Evolutionary conservation across 2,329 filamentous ascomycete species (phyloP).

Genomic region (Venturia nashicola): DNA sequence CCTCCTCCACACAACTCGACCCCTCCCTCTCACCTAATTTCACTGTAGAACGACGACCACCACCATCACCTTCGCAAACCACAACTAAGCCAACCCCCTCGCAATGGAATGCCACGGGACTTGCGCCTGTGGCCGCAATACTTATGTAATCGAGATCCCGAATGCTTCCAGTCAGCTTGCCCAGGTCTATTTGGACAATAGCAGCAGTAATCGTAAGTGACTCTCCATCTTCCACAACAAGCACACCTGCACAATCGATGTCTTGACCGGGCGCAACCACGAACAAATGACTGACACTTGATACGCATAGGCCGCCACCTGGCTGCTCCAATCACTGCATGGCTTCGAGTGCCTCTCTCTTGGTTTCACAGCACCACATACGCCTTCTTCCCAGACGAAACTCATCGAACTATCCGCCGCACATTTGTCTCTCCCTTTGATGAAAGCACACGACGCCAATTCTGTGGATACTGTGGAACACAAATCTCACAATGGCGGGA

Average conservation of each 20-base stretch:
- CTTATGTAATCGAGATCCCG: conserved; percentile 65
- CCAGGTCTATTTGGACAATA: conserved; percentile 64
- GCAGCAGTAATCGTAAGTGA: conserved; percentile 57
- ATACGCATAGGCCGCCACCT: conserved; percentile 43
- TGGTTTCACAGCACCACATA: conserved; percentile 71
- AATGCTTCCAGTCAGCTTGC: conserved; percentile 42
- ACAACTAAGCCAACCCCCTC: neutral
- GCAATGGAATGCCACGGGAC: conserved; percentile 46
- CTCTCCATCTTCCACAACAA: neutral
- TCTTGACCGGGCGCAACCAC: conserved; percentile 7
- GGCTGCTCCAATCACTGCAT: conserved; percentile 63
- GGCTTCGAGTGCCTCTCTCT: conserved; percentile 66
- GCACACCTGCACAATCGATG: neutral
- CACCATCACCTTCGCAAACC: neutral
- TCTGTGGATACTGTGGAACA: conserved; percentile 88
- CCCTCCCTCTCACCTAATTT: neutral
- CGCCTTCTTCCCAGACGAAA: conserved; percentile 67
- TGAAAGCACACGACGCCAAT: conserved; percentile 53
- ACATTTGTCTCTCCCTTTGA: conserved; percentile 26
- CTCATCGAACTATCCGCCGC: conserved; percentile 30
- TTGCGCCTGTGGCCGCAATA: conserved; percentile 77
- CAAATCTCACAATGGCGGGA: conserved; percentile 78
- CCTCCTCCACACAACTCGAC: neutral
- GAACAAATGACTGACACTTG: conserved; percentile 7
- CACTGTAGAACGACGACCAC: neutral